phyloP scores from a whole-genome alignment of 2,329 filamentous ascomycete genomes.

The Simplicillium aogashimaense region DNA sequence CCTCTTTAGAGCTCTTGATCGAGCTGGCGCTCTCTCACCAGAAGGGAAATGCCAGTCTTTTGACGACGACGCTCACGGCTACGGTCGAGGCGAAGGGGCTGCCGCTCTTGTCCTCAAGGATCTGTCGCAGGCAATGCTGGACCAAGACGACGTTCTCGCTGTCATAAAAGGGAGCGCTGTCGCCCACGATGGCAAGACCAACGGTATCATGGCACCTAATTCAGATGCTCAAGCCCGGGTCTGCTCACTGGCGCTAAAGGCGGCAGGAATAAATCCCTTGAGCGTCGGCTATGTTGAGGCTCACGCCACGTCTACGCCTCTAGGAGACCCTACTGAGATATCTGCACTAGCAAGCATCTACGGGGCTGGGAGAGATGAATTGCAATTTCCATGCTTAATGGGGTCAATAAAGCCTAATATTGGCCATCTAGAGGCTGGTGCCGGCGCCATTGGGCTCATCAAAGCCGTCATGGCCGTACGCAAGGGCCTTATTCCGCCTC shows the following conservation, averaged over 20 bases:
- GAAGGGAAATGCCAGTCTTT: conserved; percentile 14
- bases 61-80: conserved; percentile 29
- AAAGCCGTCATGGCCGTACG: conserved; percentile 8
- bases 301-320: conserved; percentile 5
- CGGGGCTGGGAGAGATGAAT: neutral
- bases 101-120: conserved; percentile 27
- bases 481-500: conserved; percentile 5
- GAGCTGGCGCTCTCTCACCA: conserved; percentile 10
- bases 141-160: conserved; percentile 11
- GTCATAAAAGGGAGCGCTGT: conserved; percentile 17
- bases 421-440: conserved; percentile 9
- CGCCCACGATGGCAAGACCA: conserved; percentile 24
- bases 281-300: conserved; percentile 5
- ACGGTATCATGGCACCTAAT: conserved; percentile 28
- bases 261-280: conserved; percentile 7
- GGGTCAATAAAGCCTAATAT: conserved; percentile 11
- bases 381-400: neutral
- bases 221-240: conserved; percentile 18
- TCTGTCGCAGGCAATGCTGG: conserved; percentile 23
- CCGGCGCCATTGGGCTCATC: conserved; percentile 6
- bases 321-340: conserved; percentile 27
- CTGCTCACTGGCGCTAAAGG: conserved; percentile 22
- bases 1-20: conserved; percentile 16
- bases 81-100: conserved; percentile 31
- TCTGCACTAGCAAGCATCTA: conserved; percentile 9